A percentile compares a stretch with the other conserved stretches of the same genome.
Evolutionary conservation across 1,284 basidiomycete genomes (phyloP).

Genomic region (Cerioporus squamosus): DNA sequence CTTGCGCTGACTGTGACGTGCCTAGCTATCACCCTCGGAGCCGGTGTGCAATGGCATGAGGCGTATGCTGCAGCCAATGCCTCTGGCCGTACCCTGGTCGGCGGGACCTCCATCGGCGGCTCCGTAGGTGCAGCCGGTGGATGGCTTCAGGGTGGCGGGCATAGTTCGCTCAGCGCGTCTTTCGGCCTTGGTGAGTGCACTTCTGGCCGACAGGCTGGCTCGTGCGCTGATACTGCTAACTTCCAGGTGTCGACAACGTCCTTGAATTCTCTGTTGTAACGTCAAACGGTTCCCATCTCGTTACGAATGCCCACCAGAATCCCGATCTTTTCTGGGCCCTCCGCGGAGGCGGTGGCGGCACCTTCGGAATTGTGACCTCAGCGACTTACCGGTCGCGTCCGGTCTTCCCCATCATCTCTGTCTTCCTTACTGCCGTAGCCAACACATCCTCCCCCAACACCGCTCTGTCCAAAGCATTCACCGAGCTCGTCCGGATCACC

Average conservation of each 20-base stretch:
- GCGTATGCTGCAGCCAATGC: conserved; percentile 42
- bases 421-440: conserved; percentile 23
- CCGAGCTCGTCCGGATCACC: conserved; percentile 27
- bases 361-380: conserved; percentile 46
- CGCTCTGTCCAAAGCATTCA: conserved; percentile 13
- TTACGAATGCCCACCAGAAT: conserved; percentile 40
- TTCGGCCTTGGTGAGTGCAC: conserved; percentile 46
- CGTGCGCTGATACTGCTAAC: no score
- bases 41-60: conserved; percentile 51
- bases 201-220: no score
- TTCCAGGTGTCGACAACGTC: conserved; percentile 47
- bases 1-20: background rate
- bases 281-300: conserved; percentile 39
- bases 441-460: conserved; percentile 18
- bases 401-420: conserved; percentile 32
- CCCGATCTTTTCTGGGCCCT: conserved; percentile 55
- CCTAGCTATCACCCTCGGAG: conserved; percentile 43
- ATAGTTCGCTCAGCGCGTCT: conserved; percentile 42
- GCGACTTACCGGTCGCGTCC: conserved; percentile 45
- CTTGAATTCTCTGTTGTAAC: conserved; percentile 46
- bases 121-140: conserved; percentile 43
- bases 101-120: conserved; percentile 36
- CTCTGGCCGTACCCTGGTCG: conserved; percentile 23
- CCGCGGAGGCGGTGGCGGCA: conserved; percentile 53
- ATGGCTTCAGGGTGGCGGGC: conserved; percentile 47